Evolutionary conservation across 2,329 filamentous ascomycete species (phyloP).

Genomic region (Drechslerella coelobrocha): DNA sequence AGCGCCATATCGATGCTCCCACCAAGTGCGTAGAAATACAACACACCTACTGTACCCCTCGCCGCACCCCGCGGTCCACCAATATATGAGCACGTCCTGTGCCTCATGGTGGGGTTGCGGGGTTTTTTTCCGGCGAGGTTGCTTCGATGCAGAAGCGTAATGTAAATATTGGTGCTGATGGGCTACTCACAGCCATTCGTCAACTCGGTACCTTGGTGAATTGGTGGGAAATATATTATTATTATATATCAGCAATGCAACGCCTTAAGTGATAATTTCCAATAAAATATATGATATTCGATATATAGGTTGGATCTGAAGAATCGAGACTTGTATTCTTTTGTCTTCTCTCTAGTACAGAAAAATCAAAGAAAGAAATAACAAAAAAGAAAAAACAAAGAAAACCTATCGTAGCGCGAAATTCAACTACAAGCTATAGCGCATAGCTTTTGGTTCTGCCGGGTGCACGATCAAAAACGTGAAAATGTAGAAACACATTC

Average conservation of each 20-base stretch:
- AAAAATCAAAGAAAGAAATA: constrained; percentile 12
- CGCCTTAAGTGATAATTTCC: background rate
- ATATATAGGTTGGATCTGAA: background rate
- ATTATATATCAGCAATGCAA: background rate
- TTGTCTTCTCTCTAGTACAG: constrained; percentile 32
- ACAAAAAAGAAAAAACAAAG: constrained; percentile 1
- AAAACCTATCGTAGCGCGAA: constrained; percentile 6
- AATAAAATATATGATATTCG: background rate
- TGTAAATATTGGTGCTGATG: constrained; percentile 44
- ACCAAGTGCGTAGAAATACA: background rate
- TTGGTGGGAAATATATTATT: constrained; percentile 32
- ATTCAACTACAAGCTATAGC: constrained; percentile 1
- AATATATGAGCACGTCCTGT: constrained; percentile 31
- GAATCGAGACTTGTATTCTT: constrained; percentile 16
- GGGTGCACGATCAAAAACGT: background rate
- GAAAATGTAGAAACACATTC: background rate
- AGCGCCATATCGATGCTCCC: background rate
- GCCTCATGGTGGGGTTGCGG: constrained; percentile 17
- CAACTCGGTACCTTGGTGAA: constrained; percentile 44
- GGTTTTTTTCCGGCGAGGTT: constrained; percentile 9
- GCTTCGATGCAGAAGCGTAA: constrained; percentile 19
- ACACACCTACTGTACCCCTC: constrained; percentile 20
- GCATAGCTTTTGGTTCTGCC: background rate
- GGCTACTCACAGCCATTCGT: background rate
- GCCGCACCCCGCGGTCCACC: background rate